Conservation (phyloP, 805 yeast genomes). For the Candida insectorum region DNA sequence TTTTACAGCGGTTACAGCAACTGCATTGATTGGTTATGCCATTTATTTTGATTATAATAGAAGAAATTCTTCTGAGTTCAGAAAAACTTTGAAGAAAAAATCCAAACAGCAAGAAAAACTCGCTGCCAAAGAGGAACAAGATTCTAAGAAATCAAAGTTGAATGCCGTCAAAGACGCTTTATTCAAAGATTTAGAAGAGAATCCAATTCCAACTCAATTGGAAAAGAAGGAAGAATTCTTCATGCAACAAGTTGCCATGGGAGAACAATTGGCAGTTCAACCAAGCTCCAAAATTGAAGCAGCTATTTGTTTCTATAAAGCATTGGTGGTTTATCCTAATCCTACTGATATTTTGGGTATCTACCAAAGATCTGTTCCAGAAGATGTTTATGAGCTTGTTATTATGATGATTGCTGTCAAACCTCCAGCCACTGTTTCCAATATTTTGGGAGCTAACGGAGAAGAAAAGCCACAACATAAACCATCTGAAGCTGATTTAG, state of each 20-base stretch:
- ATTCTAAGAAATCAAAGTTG: constrained; percentile 58
- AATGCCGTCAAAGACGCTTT: constrained; percentile 60
- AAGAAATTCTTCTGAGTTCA: constrained; percentile 77
- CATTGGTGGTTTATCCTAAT: constrained; percentile 87
- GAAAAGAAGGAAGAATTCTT: constrained; percentile 73
- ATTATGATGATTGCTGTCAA: constrained; percentile 86
- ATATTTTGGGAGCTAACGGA: constrained; percentile 46
- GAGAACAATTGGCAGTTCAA: constrained; percentile 71
- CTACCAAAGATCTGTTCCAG: constrained; percentile 85
- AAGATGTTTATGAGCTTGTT: constrained; percentile 75
- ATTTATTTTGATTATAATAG: constrained; percentile 90
- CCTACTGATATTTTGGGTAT: constrained; percentile 89
- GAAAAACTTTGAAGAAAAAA: constrained; percentile 66
- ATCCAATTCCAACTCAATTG: constrained; percentile 73
- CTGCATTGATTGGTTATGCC: constrained; percentile 69
- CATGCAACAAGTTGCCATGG: constrained; percentile 77
- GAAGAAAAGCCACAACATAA: constrained; percentile 11
- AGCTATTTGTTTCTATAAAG: constrained; percentile 90
- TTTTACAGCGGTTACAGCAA: constrained; percentile 43
- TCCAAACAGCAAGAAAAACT: constrained; percentile 58
- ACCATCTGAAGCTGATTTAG: constrained; percentile 33
- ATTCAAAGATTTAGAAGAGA: constrained; percentile 57
- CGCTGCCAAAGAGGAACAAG: constrained; percentile 52
- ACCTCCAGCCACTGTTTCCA: constrained; percentile 80
- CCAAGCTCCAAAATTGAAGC: constrained; percentile 75